phyloP scores from a whole-genome alignment of 2,329 filamentous ascomycete species.

The Penicillium sp. region DNA sequence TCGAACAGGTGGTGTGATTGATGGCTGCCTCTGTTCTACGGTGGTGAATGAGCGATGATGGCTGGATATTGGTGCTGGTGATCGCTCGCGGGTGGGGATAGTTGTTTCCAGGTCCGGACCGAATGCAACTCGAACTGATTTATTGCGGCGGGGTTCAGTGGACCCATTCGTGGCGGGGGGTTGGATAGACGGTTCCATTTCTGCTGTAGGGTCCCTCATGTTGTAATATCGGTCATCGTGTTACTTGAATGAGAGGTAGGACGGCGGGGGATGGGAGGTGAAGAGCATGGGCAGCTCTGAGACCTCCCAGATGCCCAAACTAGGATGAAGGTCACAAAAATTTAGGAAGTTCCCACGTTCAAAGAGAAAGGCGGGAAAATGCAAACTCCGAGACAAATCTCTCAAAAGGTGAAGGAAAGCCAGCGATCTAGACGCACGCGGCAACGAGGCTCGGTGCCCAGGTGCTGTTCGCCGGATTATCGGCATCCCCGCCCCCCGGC shows the following conservation, averaged over 20 bases:
- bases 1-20: constrained; percentile 21
- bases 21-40: constrained; percentile 29
- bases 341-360: background rate
- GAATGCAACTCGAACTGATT: constrained; percentile 41
- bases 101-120: constrained; percentile 40
- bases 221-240: constrained; percentile 34
- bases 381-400: background rate
- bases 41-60: constrained; percentile 39
- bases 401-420: background rate
- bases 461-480: constrained; percentile 14
- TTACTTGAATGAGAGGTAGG: constrained; percentile 14
- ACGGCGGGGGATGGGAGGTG: constrained; percentile 10
- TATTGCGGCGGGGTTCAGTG: constrained; percentile 34
- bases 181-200: constrained; percentile 35
- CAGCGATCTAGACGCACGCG: constrained; percentile 5
- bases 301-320: constrained; percentile 8
- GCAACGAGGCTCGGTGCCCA: constrained; percentile 18
- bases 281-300: constrained; percentile 9
- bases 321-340: background rate
- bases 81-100: constrained; percentile 36
- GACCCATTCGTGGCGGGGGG: constrained; percentile 30
- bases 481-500: constrained; percentile 2
- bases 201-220: constrained; percentile 39
- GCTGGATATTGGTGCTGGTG: constrained; percentile 29
- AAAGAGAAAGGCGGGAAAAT: background rate